These are phyloP conservation scores for Penicillium sp. DNA, from an alignment of 2,329 filamentous ascomycete species.

Conservation along the genomic window DNA sequence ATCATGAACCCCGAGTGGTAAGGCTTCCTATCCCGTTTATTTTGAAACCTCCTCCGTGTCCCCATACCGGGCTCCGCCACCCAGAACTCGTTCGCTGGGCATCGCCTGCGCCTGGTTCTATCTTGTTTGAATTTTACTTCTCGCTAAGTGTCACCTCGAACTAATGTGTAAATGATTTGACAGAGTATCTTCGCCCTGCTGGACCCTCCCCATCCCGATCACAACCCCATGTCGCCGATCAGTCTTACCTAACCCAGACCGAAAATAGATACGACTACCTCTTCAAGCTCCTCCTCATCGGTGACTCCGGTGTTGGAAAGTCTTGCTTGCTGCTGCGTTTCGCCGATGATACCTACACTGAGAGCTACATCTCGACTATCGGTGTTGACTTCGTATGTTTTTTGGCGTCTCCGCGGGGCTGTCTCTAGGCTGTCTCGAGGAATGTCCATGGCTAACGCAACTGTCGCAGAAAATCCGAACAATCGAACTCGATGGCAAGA, in stretches of 20 bases:
- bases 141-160: too few relatives aligned
- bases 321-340: conserved; percentile 97
- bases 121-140: background rate
- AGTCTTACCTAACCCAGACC: conserved; percentile 27
- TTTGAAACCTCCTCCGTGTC: conserved; percentile 11
- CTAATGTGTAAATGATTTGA: conserved; percentile 15
- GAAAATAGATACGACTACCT: conserved; percentile 95
- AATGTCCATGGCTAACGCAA: too few relatives aligned
- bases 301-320: conserved; percentile 99
- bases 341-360: conserved; percentile 98
- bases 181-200: conserved; percentile 28
- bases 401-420: conserved; percentile 9
- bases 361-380: conserved; percentile 99
- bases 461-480: conserved; percentile 91
- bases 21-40: conserved; percentile 27
- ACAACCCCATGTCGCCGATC: conserved; percentile 19
- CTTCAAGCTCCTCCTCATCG: conserved; percentile 99
- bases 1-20: conserved; percentile 57
- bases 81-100: background rate
- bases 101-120: background rate
- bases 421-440: too few relatives aligned
- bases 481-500: conserved; percentile 99
- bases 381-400: conserved; percentile 93
- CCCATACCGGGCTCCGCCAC: background rate
- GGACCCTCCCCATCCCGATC: conserved; percentile 4